Evolutionary conservation across 2,329 filamentous ascomycete genomes (phyloP).

Genomic region (Apiospora kogelbergensis): DNA sequence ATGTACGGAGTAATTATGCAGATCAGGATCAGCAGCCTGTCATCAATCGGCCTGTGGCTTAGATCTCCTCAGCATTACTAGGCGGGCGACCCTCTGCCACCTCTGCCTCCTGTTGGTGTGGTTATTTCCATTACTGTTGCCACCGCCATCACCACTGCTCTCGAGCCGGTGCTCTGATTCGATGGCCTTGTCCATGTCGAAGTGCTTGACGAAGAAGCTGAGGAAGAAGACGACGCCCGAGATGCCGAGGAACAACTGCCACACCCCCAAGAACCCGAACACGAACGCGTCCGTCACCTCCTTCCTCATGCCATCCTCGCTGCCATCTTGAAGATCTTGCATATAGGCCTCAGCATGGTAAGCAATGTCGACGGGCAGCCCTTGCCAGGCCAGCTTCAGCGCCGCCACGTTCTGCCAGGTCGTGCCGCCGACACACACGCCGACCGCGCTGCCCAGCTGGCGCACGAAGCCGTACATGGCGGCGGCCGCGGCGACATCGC

Average conservation of each 20-base stretch:
- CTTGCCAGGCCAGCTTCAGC: conserved; percentile 14
- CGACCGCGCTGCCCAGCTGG: conserved; percentile 19
- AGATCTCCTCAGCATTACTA: background rate
- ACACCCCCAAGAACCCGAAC: conserved; percentile 17
- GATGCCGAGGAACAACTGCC: conserved; percentile 15
- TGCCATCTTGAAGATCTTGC: conserved; percentile 3
- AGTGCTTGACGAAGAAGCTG: conserved; percentile 13
- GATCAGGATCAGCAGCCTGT: background rate
- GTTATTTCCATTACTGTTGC: background rate
- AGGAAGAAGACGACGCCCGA: conserved; percentile 50
- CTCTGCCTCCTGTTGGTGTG: too few relatives aligned
- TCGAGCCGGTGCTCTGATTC: conserved; percentile 35
- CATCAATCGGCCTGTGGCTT: background rate
- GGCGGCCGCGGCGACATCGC: conserved; percentile 15
- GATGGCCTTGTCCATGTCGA: conserved; percentile 49
- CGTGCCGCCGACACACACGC: conserved; percentile 19
- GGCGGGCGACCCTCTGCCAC: too few relatives aligned
- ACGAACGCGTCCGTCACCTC: conserved; percentile 12
- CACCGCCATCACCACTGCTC: conserved; percentile 13
- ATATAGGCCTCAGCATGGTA: conserved; percentile 14
- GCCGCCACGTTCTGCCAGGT: conserved; percentile 21
- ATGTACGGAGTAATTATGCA: background rate
- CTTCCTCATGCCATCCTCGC: background rate
- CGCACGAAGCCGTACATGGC: conserved; percentile 40
- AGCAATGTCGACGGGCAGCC: conserved; percentile 12